A percentile compares a stretch with the other conserved stretches of the same genome.
Evolutionary conservation across 2,329 filamentous ascomycete genomes (phyloP).

Genomic region (Clarireedia monteithiana): DNA sequence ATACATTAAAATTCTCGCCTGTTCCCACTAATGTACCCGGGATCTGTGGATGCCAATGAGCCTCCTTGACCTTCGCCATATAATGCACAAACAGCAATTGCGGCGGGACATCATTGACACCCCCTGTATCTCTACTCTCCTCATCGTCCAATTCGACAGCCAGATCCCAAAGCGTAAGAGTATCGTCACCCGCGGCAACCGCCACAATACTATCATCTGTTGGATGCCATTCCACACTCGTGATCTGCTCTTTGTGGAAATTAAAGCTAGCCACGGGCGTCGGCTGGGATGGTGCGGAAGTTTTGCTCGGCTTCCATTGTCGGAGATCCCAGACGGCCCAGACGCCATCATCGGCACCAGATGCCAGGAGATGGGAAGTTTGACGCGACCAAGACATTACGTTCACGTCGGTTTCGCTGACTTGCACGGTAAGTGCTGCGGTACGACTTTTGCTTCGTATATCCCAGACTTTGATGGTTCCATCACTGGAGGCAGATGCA

Average conservation of each 20-base stretch:
- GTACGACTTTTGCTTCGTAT: conserved; percentile 82
- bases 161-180: conserved; percentile 92
- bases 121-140: conserved; percentile 83
- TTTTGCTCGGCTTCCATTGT: conserved; percentile 72
- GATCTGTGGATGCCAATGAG: conserved; percentile 97
- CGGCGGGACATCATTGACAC: conserved; percentile 82
- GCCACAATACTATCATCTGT: conserved; percentile 93
- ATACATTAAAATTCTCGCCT: conserved; percentile 78
- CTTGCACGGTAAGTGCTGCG: conserved; percentile 78
- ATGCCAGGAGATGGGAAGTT: conserved; percentile 82
- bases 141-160: conserved; percentile 96
- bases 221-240: conserved; percentile 93
- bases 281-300: conserved; percentile 43
- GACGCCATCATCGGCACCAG: conserved; percentile 84
- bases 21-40: conserved; percentile 84
- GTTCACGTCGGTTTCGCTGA: conserved; percentile 83
- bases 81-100: conserved; percentile 96
- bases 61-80: conserved; percentile 87
- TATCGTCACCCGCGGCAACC: conserved; percentile 87
- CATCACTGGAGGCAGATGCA: conserved; percentile 86
- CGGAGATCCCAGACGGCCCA: conserved; percentile 97
- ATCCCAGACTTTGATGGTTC: conserved; percentile 94
- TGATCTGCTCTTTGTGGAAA: conserved; percentile 96
- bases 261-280: conserved; percentile 86
- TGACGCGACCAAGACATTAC: conserved; percentile 92